These are phyloP conservation scores for Symbiotaphrina buchneri DNA, from an alignment of 495 filamentous ascomycete species.

Conservation along the genomic window DNA sequence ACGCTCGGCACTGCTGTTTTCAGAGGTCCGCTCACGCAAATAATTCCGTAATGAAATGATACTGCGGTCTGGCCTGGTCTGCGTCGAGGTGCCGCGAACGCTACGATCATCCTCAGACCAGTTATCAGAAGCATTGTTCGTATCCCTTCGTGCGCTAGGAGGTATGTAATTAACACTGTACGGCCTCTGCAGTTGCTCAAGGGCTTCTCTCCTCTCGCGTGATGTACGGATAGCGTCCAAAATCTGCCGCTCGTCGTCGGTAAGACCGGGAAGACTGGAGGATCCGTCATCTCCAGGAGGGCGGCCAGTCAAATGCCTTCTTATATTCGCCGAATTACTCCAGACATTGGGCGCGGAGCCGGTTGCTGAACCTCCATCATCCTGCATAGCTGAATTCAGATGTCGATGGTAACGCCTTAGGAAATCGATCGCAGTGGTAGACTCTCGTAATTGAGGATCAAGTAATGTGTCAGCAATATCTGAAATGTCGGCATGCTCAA, in stretches of 20 bases:
- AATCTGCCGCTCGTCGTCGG: constrained; percentile 31
- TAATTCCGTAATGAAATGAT: constrained; percentile 1
- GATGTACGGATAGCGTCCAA: constrained; percentile 26
- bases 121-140: too few relatives aligned
- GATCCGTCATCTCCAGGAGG: too few relatives aligned
- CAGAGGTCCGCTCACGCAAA: constrained; percentile 3
- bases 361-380: too few relatives aligned
- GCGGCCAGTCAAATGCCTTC: too few relatives aligned
- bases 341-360: too few relatives aligned
- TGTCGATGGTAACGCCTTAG: neutral
- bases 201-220: constrained; percentile 6
- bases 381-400: too few relatives aligned
- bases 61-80: neutral
- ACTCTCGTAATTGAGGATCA: constrained; percentile 1
- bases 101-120: too few relatives aligned
- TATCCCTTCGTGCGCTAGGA: neutral
- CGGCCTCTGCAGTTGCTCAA: constrained; percentile 5
- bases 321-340: too few relatives aligned
- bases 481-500: constrained; percentile 19
- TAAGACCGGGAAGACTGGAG: too few relatives aligned
- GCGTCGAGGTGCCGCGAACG: neutral
- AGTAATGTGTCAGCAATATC: constrained; percentile 8
- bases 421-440: neutral
- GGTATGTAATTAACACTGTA: constrained; percentile 8
- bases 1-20: constrained; percentile 8